A percentile compares a stretch with the other conserved stretches of the same genome.
Evolutionary conservation across 305 asterid species (phyloP).

Genomic region (Fraxinus floribunda): DNA sequence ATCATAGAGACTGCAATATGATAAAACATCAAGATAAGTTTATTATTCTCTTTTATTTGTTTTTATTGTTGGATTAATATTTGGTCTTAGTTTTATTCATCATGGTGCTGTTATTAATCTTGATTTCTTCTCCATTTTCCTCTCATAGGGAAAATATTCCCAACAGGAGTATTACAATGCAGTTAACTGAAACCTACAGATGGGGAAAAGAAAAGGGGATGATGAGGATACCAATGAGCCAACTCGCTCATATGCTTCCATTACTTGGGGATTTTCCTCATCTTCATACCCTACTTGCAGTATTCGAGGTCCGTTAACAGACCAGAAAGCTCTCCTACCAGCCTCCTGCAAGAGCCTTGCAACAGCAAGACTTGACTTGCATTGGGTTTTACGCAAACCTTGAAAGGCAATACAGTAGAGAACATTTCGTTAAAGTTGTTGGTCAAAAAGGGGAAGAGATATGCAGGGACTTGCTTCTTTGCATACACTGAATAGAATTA

Average conservation of each 20-base stretch:
- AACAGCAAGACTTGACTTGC: not conserved
- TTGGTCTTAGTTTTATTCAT: no score
- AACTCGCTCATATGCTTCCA: constrained; percentile 89
- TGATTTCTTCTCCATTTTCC: no score
- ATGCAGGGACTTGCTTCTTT: not conserved
- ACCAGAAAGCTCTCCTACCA: constrained; percentile 89
- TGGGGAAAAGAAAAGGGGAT: not conserved
- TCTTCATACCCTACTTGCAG: constrained; percentile 83
- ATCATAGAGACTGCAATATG: no score
- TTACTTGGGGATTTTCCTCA: constrained; percentile 73
- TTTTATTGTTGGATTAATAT: no score
- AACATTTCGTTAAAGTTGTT: not conserved
- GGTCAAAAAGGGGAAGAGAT: not conserved
- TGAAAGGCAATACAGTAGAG: not conserved
- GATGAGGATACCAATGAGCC: constrained; percentile 72
- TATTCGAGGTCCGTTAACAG: constrained; percentile 83
- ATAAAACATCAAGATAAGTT: no score
- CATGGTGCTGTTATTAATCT: no score
- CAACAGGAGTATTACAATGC: no score
- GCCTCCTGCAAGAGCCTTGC: constrained; percentile 53
- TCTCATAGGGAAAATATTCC: no score
- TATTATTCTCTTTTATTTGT: no score
- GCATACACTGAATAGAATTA: not conserved
- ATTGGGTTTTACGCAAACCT: not conserved
- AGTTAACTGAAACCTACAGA: not conserved